phyloP scores from a whole-genome alignment of 2,329 filamentous ascomycete genomes.

The Talaromyces sp. region DNA sequence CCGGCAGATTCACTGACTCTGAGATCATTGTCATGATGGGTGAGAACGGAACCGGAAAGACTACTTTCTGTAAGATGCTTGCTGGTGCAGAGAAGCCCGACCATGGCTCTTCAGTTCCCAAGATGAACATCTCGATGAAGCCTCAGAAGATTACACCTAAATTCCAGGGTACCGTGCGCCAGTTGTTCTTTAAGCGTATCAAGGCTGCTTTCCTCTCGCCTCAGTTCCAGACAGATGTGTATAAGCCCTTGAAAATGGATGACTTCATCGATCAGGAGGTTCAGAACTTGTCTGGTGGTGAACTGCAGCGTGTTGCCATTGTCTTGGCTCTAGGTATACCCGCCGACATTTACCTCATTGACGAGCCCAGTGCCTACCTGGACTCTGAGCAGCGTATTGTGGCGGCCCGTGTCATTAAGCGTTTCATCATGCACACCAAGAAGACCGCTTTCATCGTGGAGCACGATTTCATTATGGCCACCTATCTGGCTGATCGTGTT shows the following conservation, averaged over 20 bases:
- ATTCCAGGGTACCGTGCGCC: slow-evolving; percentile 93
- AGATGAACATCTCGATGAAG: slow-evolving; percentile 99
- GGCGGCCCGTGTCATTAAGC: slow-evolving; percentile 95
- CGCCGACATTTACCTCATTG: slow-evolving; percentile 97
- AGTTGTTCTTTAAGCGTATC: slow-evolving; percentile 99
- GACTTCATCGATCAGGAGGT: slow-evolving; percentile 99
- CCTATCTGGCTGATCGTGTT: slow-evolving; percentile 83
- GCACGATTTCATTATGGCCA: slow-evolving; percentile 99
- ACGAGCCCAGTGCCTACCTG: slow-evolving; percentile 95
- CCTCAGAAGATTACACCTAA: slow-evolving; percentile 99
- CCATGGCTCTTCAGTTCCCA: slow-evolving; percentile 72
- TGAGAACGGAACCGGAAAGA: slow-evolving; percentile 99
- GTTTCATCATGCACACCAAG: slow-evolving; percentile 99
- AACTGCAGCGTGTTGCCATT: slow-evolving; percentile 98
- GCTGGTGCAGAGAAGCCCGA: slow-evolving; percentile 94
- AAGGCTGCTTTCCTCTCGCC: slow-evolving; percentile 94
- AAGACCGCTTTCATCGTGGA: slow-evolving; percentile 99
- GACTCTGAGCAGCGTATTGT: slow-evolving; percentile 99
- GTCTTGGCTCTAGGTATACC: slow-evolving; percentile 94
- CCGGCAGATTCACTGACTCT: slow-evolving; percentile 91
- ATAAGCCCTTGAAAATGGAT: slow-evolving; percentile 98
- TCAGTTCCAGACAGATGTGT: slow-evolving; percentile 99
- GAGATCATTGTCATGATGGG: slow-evolving; percentile 99
- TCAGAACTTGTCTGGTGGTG: slow-evolving; percentile 97
- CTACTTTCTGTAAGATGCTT: slow-evolving; percentile 95